Conservation (phyloP, 2,329 filamentous ascomycete genomes). For the Neofusicoccum parvum region DNA sequence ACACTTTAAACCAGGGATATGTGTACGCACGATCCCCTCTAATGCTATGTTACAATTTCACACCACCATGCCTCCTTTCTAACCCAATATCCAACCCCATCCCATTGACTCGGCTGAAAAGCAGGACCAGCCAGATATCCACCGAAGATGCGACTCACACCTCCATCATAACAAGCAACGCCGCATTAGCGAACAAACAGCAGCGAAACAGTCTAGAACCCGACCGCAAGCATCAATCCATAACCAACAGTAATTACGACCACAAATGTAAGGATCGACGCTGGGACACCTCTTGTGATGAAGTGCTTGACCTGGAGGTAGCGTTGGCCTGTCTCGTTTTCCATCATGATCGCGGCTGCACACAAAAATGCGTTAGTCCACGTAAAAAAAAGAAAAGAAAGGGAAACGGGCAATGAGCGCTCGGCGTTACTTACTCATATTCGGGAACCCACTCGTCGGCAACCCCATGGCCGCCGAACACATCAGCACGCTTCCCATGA, state of each 20-base stretch:
- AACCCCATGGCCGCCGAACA: conserved; percentile 97
- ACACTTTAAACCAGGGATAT: background rate
- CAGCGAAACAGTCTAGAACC: conserved; percentile 50
- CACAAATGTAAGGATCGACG: conserved; percentile 76
- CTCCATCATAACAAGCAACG: too few relatives aligned
- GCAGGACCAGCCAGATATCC: background rate
- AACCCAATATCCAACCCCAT: background rate
- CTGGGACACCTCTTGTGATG: conserved; percentile 87
- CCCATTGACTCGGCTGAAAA: background rate
- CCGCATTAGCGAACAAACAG: too few relatives aligned
- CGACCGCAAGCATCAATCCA: conserved; percentile 78
- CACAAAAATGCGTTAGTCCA: conserved; percentile 21
- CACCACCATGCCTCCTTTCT: background rate
- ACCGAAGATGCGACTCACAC: background rate
- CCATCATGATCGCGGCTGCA: conserved; percentile 93
- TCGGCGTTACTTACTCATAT: conserved; percentile 81
- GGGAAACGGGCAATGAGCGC: background rate
- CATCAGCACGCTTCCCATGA: conserved; percentile 95
- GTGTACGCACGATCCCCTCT: background rate
- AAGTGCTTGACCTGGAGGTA: conserved; percentile 95
- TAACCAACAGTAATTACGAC: conserved; percentile 91
- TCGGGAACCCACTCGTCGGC: conserved; percentile 95
- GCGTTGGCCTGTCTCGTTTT: conserved; percentile 82
- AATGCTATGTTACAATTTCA: conserved; percentile 3
- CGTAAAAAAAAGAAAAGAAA: background rate